phyloP scores from a whole-genome alignment of 352 stramenopile genomes.

The Phytophthora citricola region DNA sequence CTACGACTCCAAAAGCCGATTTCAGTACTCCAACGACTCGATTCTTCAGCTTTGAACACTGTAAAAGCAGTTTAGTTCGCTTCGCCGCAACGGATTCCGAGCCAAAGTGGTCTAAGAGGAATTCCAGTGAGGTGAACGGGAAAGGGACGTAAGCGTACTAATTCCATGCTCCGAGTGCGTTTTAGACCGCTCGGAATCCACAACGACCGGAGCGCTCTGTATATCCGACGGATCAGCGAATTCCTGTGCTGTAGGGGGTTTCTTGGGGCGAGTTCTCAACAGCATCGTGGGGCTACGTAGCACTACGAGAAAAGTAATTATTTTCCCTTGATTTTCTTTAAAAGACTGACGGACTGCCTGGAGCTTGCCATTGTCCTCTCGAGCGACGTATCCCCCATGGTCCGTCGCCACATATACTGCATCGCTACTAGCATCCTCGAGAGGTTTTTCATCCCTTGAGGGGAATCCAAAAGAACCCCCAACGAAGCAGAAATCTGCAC shows the following conservation, averaged over 20 bases:
- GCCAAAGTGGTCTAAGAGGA: conserved; percentile 27
- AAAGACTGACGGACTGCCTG: conserved; percentile 16
- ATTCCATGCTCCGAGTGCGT: not conserved
- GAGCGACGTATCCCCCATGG: conserved; percentile 32
- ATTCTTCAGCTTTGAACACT: conserved; percentile 5
- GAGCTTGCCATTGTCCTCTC: conserved; percentile 37
- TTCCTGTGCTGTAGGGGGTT: not conserved
- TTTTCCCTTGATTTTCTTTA: conserved; percentile 24
- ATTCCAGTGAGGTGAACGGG: conserved; percentile 25
- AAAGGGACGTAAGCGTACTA: conserved; percentile 11
- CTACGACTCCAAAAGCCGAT: not conserved
- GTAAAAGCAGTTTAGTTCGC: conserved; percentile 20
- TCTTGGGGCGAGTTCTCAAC: not conserved
- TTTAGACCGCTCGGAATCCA: conserved; percentile 13
- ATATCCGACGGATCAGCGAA: conserved; percentile 10
- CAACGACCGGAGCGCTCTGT: not conserved
- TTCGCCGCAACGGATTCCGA: conserved; percentile 19
- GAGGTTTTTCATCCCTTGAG: conserved; percentile 30
- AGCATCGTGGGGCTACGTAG: conserved; percentile 2
- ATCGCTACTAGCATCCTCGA: conserved; percentile 43
- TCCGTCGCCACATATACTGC: conserved; percentile 52
- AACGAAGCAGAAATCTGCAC: conserved; percentile 24
- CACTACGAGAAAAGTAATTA: conserved; percentile 3
- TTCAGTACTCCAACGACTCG: conserved; percentile 1
- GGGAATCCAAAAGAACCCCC: conserved; percentile 22